Base-by-base conservation (phyloP, 2,329 filamentous ascomycete genomes). In the Trichoderma koningiopsis region DNA sequence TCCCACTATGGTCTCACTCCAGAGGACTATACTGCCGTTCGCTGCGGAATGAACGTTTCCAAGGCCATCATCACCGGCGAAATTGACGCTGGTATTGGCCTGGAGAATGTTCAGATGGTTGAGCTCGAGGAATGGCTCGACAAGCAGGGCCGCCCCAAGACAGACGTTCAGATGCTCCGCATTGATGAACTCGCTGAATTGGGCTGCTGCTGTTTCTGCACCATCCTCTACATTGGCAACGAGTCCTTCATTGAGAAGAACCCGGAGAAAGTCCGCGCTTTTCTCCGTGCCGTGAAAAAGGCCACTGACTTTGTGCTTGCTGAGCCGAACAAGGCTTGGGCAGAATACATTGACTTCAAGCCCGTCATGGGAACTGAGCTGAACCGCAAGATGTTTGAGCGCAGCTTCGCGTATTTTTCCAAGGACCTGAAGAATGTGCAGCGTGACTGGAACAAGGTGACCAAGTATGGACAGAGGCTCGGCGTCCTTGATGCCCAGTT, bases 21-120 rank as follows among this genome's bases (percentile, higher is more conserved):
- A 0, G 80, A 83, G 6, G 91, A 93, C 81, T 93, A 94, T 83
- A 92, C 89, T 0, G 91, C 91, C 43, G 85, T 94, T 8, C 90
- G 91, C 69, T 93, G 91, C 77, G 92, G 91, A 72, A 94, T 93
- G 91, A 93, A 94, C 78, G 90, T 94, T 60, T 89, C 88, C 78
- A 90, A 91, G 78, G 91, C 91, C 74, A 92, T 93, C 79, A 92
- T 91, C 78, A 83, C 86, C 70, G 90, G 91, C 73, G 85, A 85
- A 49, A 92, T 93, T 73, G 89, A 93, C 76, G 91, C 91, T 22
- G 91, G 91, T 43, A 86, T 92, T 75, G 91, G 91, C 22, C 87
- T 94, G 5, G 91, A 93, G 79, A 94, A 94, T 76, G 91, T 93
- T 7, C 91, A 94, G 79, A 93, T 93, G 91, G 91, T 93, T 55